Evolutionary conservation across 2,329 filamentous ascomycete genomes (phyloP).

Genomic region (Ophidiomyces ophidiicola): DNA sequence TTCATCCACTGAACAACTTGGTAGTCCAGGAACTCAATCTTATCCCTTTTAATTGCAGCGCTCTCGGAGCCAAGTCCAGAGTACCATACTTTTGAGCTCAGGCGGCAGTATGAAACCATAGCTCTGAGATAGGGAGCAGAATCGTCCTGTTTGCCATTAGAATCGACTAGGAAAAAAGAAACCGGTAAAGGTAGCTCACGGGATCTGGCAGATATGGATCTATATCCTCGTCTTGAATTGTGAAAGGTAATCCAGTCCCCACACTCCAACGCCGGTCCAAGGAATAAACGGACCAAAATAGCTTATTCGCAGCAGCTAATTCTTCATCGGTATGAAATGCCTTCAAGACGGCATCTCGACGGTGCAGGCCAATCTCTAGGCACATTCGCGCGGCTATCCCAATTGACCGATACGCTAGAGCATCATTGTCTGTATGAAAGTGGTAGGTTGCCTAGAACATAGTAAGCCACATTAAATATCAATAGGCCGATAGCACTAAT

Average conservation of each 20-base stretch:
- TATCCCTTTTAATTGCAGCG: conserved; percentile 55
- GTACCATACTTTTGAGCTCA: conserved; percentile 78
- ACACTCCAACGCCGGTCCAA: conserved; percentile 81
- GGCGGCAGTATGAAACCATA: conserved; percentile 73
- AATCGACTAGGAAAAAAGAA: conserved; percentile 1
- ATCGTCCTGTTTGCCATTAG: conserved; percentile 25
- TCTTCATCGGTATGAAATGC: conserved; percentile 57
- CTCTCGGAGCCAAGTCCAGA: conserved; percentile 60
- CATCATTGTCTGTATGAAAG: conserved; percentile 76
- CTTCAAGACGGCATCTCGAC: conserved; percentile 57
- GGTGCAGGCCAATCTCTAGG: conserved; percentile 70
- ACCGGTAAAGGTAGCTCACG: conserved; percentile 36
- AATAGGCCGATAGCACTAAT: neutral
- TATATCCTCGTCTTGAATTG: conserved; percentile 73
- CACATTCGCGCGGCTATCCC: conserved; percentile 71
- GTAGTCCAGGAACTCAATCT: conserved; percentile 69
- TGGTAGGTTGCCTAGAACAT: conserved; percentile 54
- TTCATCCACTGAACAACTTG: conserved; percentile 83
- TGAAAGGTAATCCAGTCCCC: conserved; percentile 76
- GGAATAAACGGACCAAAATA: conserved; percentile 80
- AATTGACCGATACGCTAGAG: conserved; percentile 74
- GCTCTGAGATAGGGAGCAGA: conserved; percentile 59
- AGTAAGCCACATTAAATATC: neutral
- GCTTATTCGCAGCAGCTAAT: conserved; percentile 53
- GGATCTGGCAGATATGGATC: conserved; percentile 68